phyloP scores from a whole-genome alignment of 1,284 basidiomycete species.

The Bondarzewia mesenterica region DNA sequence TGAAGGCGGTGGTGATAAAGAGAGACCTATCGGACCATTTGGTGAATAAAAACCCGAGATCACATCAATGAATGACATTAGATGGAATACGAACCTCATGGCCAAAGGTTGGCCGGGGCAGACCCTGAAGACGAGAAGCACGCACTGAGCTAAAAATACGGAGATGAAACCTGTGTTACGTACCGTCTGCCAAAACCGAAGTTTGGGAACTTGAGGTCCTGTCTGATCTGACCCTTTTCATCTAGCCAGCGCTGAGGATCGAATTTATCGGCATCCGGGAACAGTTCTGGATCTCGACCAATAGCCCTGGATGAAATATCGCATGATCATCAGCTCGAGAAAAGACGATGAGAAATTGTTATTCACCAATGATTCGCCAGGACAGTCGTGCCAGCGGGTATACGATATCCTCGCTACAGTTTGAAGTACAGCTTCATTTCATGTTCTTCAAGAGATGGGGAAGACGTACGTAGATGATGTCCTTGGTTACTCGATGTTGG shows the following conservation, averaged over 20 bases:
- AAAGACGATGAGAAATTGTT: background rate
- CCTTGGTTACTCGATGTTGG: constrained; percentile 45
- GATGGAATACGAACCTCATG: constrained; percentile 27
- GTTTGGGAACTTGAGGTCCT: constrained; percentile 40
- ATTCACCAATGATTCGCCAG: constrained; percentile 53
- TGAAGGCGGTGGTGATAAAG: constrained; percentile 47
- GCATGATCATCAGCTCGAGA: background rate
- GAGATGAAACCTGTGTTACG: constrained; percentile 4
- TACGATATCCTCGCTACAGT: constrained; percentile 39
- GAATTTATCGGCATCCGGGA: constrained; percentile 52
- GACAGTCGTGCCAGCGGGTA: constrained; percentile 51
- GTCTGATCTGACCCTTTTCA: constrained; percentile 35
- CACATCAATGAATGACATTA: background rate
- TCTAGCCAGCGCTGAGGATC: constrained; percentile 51
- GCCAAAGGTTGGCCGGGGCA: constrained; percentile 58
- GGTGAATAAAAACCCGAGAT: background rate
- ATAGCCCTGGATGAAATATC: constrained; percentile 32
- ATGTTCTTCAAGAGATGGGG: no score
- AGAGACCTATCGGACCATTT: constrained; percentile 38
- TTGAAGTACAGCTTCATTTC: background rate
- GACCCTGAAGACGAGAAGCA: constrained; percentile 26
- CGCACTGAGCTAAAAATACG: background rate
- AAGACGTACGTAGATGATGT: constrained; percentile 45
- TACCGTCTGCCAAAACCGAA: constrained; percentile 57
- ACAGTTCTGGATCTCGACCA: constrained; percentile 44